Conservation (phyloP, 768 basidiomycete genomes). For the Scleroderma bovista region DNA sequence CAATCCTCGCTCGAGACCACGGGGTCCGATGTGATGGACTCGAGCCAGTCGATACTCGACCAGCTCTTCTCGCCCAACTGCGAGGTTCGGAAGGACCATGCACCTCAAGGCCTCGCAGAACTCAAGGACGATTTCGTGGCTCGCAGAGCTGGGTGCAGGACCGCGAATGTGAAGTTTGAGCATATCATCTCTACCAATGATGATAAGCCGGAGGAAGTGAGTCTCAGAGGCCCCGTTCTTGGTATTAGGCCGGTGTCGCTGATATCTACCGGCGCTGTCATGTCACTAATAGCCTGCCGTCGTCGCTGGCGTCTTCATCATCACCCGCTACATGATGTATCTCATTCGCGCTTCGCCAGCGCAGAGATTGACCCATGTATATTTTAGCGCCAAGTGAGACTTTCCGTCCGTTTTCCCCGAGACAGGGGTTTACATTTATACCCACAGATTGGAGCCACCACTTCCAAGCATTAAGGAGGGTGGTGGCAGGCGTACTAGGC, state of each 20-base stretch:
- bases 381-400: slow-evolving; percentile 38
- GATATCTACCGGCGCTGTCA: too few species aligned
- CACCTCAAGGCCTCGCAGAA: slow-evolving; percentile 11
- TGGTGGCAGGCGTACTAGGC: slow-evolving; percentile 16
- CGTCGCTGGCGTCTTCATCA: slow-evolving; percentile 36
- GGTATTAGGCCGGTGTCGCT: too few species aligned
- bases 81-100: slow-evolving; percentile 32
- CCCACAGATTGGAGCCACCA: slow-evolving; percentile 19
- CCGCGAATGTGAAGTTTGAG: slow-evolving; percentile 31
- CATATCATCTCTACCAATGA: slow-evolving; percentile 28
- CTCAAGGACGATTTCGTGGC: slow-evolving; percentile 24
- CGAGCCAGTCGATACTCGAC: slow-evolving; percentile 18
- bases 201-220: slow-evolving; percentile 15
- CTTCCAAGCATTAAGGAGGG: slow-evolving; percentile 13
- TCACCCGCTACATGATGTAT: slow-evolving; percentile 36
- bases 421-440: slow-evolving; percentile 1
- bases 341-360: slow-evolving; percentile 36
- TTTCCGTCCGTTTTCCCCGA: background rate
- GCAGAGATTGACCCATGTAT: slow-evolving; percentile 26
- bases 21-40: too few species aligned
- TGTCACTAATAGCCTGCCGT: slow-evolving; percentile 25
- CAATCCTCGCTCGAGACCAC: slow-evolving; percentile 1
- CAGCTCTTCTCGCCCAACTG: slow-evolving; percentile 28
- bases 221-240: background rate
- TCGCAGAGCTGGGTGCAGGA: slow-evolving; percentile 12